Percentiles rank a stretch among this genome's conserved stretches.
phyloP scores from a whole-genome alignment of 306 rosid species.

The Trichosanthes truncata region DNA sequence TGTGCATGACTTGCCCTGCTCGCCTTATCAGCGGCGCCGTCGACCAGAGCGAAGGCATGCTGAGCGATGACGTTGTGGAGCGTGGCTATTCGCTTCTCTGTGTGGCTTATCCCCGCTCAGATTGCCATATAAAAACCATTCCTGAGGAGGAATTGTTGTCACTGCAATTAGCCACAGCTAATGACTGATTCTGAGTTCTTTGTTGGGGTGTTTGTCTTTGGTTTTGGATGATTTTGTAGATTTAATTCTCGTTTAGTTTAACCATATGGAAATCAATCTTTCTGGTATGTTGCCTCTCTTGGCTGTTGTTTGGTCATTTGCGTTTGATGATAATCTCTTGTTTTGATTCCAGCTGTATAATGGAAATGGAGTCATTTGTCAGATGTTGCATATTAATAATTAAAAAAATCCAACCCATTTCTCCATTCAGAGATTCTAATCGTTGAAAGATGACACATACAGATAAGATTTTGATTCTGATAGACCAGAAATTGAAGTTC shows the following conservation, averaged over 20 bases:
- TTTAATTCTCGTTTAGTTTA: background rate
- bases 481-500: background rate
- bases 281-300: background rate
- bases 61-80: constrained; percentile 92
- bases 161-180: constrained; percentile 82
- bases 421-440: background rate
- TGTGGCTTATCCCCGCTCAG: constrained; percentile 62
- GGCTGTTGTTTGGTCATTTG: background rate
- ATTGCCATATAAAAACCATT: constrained; percentile 64
- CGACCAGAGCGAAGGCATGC: constrained; percentile 97
- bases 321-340: background rate
- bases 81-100: constrained; percentile 75
- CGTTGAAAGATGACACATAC: background rate
- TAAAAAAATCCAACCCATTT: background rate
- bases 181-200: constrained; percentile 35
- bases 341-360: background rate
- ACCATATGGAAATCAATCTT: background rate
- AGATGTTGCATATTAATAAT: background rate
- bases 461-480: background rate
- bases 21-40: constrained; percentile 62
- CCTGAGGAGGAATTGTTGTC: constrained; percentile 85
- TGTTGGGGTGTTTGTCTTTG: background rate
- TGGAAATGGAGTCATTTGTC: background rate
- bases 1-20: constrained; percentile 99
- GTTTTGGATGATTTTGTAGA: constrained; percentile 4